Evolutionary conservation across 2,329 filamentous ascomycete species (phyloP), one percentile per base, ranked within the genome.

Genomic region (Stachybotrys elegans): DNA sequence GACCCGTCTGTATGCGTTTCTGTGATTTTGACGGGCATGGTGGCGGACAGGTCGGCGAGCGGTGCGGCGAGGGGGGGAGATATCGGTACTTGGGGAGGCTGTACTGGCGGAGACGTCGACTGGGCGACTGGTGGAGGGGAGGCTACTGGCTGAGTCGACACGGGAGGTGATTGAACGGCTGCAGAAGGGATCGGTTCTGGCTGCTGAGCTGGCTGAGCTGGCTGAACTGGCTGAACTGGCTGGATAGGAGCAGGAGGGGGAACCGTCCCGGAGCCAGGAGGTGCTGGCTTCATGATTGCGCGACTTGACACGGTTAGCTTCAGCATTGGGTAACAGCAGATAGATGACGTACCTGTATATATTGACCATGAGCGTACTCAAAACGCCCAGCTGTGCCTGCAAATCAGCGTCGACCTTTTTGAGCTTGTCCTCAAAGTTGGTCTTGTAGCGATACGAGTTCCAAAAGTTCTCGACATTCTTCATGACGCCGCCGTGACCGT

Each of bases 391-490:
- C 34, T 63, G 57, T 36, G 53, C 58, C 35, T 63, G 56, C 20
- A 63, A 46, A 1, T 58, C 54, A 0, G 40, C 51, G 41, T 63
- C 59, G 3, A 60, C 57, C 13, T 51, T 31, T 35, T 59, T 57
- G 1, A 63, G 53, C 49, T 62, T 60, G n/a, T 52, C 54, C 22
- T 61, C 56, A 45, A 57, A 63, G 43, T 60, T 55, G 17, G 57
- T 49, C 43, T 61, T 61, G 8, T 63, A 63, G 22, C 48, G 54
- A 36, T 62, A 63, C 35, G 60, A 63, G 20, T 56, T 56, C 48
- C 62, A 63, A 35, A 62, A 62, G n/a, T 59, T 53, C 19, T 58
- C 51, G 3, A 63, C 38, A 0, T 57, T 48, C 0, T 49, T 49
- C 25, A 54, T 47, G 5, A 51, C 48, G 0, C 51, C 51, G 1